Evolutionary conservation across 345 rosid genomes (phyloP), one percentile per base, ranked within the genome.

Genomic region (Lepidium didymum): DNA sequence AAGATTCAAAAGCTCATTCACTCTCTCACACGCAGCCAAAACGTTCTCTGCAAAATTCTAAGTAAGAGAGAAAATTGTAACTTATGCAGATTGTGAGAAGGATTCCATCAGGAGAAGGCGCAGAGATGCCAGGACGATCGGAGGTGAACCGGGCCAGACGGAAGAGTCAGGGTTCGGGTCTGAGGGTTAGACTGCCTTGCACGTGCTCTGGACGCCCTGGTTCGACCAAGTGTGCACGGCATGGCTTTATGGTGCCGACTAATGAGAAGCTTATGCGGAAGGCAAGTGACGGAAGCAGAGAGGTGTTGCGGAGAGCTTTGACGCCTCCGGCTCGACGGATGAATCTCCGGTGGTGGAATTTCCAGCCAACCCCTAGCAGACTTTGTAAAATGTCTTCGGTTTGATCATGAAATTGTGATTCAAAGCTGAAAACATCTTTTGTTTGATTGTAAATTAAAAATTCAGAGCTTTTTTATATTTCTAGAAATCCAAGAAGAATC

Each of bases 291-390:
- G 81, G 68, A 34, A 70, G 35, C 58, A 84, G 67, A 51, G 85
- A 81, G 49, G 58, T 84, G 1, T 44, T 81, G 60, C 51, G 78
- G 64, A 79, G 87, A 67, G 87, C 83, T 18, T 61, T 84, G 69
- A 51, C 78, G n/a, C 87, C 87, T 49, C 81, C 81, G 0, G 72
- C 56, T 37, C 75, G 77, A 38, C 67, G 79, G 81, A 59, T 81
- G 79, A 78, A 70, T 51, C 76, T 81, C 58, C 56, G 82, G 71
- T 68, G 88, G 86, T 74, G 33, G 77, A 81, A 76, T 36, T 84
- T 81, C 75, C 73, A 62, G 62, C 81, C 85, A 36, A 78, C 84
- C 18, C 85, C 85, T 10, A 84, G 82, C 49, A 18, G 88, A 41
- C 84, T 84, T 3, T 75, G 82, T 64, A 71, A 70, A 49, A 78